Evolutionary conservation across 441 rosid genomes (phyloP).

Genomic region (Adansonia madagascariensis): DNA sequence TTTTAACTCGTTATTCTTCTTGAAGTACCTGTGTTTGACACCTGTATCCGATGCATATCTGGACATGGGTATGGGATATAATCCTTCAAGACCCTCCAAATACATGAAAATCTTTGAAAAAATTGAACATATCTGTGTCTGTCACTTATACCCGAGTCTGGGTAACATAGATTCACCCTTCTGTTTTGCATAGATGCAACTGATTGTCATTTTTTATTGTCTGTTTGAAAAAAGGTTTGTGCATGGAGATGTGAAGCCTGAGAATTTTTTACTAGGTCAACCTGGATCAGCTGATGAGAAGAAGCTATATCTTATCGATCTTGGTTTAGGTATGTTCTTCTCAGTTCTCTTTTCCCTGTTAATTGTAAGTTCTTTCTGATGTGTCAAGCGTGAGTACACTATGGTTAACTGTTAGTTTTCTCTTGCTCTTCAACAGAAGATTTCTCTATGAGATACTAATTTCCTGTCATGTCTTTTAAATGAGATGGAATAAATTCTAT

Average conservation of each 20-base stretch:
- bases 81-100: no score
- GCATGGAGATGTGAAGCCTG: constrained; percentile 97
- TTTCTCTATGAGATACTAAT: constrained; percentile 14
- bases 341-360: constrained; percentile 14
- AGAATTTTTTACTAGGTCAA: constrained; percentile 88
- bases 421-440: not conserved
- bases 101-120: no score
- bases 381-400: not conserved
- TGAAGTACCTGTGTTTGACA: no score
- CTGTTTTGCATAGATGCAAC: not conserved
- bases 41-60: no score
- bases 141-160: no score
- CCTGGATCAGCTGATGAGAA: constrained; percentile 91
- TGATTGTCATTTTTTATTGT: constrained; percentile 20
- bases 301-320: constrained; percentile 89
- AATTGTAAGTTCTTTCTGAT: not conserved
- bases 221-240: constrained; percentile 67
- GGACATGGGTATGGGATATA: no score
- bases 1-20: no score
- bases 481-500: constrained; percentile 17
- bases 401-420: not conserved
- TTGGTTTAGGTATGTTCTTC: constrained; percentile 75
- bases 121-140: no score
- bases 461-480: not conserved
- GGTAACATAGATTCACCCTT: constrained; percentile 2